Evolutionary conservation across 2,329 filamentous ascomycete species (phyloP).

Genomic region (Leptographium wingfieldii): DNA sequence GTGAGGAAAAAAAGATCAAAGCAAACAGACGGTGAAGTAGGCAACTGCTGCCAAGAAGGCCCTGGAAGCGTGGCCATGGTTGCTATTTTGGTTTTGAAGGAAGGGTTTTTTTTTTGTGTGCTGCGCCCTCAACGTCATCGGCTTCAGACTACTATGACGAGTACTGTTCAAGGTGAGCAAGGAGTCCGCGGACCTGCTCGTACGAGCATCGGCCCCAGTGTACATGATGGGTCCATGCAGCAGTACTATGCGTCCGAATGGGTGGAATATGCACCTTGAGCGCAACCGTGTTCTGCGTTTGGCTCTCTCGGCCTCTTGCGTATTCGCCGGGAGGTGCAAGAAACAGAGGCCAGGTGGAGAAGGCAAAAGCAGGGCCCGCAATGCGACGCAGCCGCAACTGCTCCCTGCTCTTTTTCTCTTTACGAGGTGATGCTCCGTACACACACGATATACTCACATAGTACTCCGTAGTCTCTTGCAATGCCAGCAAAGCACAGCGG

Average conservation of each 20-base stretch:
- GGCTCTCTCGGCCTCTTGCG: not conserved
- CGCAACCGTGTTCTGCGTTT: not conserved
- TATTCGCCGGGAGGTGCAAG: not conserved
- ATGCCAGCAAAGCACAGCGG: not conserved
- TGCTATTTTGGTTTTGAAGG: not conserved
- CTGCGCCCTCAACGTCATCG: not conserved
- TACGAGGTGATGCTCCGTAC: no score
- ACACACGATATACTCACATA: no score
- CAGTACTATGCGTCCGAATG: not conserved
- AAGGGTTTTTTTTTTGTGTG: not conserved
- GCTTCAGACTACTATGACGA: no score
- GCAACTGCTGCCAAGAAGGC: not conserved
- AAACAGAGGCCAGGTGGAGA: not conserved
- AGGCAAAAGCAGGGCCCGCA: no score
- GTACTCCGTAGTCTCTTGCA: no score
- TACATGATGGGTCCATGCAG: not conserved
- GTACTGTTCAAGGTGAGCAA: not conserved
- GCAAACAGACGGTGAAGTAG: not conserved
- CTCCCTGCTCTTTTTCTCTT: no score
- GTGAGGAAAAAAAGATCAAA: not conserved
- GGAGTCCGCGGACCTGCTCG: not conserved
- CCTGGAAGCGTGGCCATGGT: not conserved
- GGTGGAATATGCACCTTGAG: not conserved
- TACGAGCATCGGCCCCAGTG: not conserved
- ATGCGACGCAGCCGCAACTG: no score